Conservation (phyloP, 345 rosid genomes). For the Camelina sativa region DNA sequence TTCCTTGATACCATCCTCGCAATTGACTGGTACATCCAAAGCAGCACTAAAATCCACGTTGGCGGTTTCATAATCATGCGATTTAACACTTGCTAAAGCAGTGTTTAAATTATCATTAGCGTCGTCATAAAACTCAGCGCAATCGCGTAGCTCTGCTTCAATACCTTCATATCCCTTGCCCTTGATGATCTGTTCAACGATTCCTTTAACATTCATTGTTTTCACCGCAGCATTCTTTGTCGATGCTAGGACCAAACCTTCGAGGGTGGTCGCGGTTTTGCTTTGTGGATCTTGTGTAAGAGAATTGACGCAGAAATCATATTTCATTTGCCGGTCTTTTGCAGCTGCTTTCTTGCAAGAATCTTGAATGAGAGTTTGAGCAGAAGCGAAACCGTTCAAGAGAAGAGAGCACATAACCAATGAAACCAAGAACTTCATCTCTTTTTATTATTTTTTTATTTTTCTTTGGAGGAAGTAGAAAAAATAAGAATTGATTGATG, state of each 20-base stretch:
- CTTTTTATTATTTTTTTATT: background rate
- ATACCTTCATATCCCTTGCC: background rate
- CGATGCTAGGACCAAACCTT: conserved; percentile 35
- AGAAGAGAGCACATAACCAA: conserved; percentile 26
- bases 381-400: background rate
- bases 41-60: conserved; percentile 45
- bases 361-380: conserved; percentile 22
- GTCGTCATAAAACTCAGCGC: conserved; percentile 42
- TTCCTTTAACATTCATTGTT: conserved; percentile 13
- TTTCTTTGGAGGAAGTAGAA: background rate
- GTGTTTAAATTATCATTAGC: conserved; percentile 20
- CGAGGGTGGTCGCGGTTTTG: conserved; percentile 34
- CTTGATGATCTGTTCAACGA: conserved; percentile 17
- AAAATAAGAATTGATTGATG: conserved; percentile 6
- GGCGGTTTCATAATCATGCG: conserved; percentile 34
- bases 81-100: conserved; percentile 21
- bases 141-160: conserved; percentile 33
- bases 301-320: conserved; percentile 41
- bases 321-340: conserved; percentile 38
- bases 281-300: conserved; percentile 43
- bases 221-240: conserved; percentile 26
- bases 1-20: conserved; percentile 53
- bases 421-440: conserved; percentile 7
- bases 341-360: conserved; percentile 49
- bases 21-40: conserved; percentile 42